Evolutionary conservation across 805 yeast species (phyloP), one percentile per base, ranked within the genome.

Genomic region (Ogataea henricii): DNA sequence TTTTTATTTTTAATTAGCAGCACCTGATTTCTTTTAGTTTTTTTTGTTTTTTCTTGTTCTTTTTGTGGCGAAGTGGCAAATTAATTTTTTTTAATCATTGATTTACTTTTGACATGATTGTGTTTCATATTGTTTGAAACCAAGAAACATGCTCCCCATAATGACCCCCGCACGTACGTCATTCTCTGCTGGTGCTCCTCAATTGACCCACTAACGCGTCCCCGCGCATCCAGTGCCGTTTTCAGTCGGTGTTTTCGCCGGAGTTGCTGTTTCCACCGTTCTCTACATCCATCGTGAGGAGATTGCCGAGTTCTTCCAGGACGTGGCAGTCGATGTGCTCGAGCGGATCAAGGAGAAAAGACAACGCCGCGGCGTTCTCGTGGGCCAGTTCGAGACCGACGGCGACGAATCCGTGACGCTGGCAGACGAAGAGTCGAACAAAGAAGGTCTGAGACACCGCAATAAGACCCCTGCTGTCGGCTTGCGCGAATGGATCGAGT

Each of bases 301-400:
- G 43, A 60, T 66, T 20, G 40, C 40, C 8, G 65, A 65, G 6
- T 56, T 56, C 25, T 13, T 62, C 10, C 63, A 63, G 40, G 60
- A 58, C 21, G 40, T 43, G 10, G 53, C 62, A 3, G 40, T 50
- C 7, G 60, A 51, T 10, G 20, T 55, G 6, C 38, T 56, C 33
- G 57, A 51, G 13, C 33, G 20, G 22, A 26, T 53, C 8, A 52
- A 52, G 30, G 51, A 49, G 12, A 39, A 40, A 4, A n/a, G n/a
- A n/a, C n/a, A n/a, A n/a, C 43, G 54, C 38, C 38, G 47, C 20
- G 45, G 49, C 36, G 38, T 39, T 17, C 8, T 17, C 2, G 33
- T 16, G 33, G 17, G 21, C 8, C 25, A n/a, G 25, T 39, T 6
- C 13, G n/a, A n/a, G n/a, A 10, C 9, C 2, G 9, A 6, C 12